These are phyloP conservation scores for Plenodomus tracheiphilus DNA, from an alignment of 2,329 filamentous ascomycete genomes.

Conservation along the genomic window DNA sequence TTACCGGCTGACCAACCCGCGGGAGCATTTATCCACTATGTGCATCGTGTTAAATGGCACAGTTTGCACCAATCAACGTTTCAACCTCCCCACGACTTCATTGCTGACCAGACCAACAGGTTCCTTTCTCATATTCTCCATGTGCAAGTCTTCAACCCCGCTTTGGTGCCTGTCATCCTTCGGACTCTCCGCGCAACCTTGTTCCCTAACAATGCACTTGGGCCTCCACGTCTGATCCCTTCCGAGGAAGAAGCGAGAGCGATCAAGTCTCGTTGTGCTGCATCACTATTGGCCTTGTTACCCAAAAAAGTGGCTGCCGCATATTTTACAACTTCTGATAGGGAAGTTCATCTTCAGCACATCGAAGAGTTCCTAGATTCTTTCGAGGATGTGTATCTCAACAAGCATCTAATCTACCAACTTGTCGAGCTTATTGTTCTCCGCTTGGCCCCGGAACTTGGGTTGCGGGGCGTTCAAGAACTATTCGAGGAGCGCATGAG, in stretches of 20 bases:
- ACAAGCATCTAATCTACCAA: constrained; percentile 86
- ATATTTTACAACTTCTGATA: constrained; percentile 33
- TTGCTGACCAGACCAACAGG: constrained; percentile 35
- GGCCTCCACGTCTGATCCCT: constrained; percentile 63
- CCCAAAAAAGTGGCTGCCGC: constrained; percentile 47
- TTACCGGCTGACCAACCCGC: constrained; percentile 31
- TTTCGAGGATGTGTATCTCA: constrained; percentile 82
- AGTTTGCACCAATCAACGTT: constrained; percentile 28
- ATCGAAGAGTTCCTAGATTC: constrained; percentile 67
- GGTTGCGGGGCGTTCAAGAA: constrained; percentile 70
- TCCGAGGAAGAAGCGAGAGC: constrained; percentile 62
- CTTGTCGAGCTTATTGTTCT: constrained; percentile 82
- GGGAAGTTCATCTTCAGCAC: constrained; percentile 63
- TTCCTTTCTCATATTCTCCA: constrained; percentile 52
- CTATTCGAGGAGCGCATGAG: constrained; percentile 72
- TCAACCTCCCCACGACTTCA: constrained; percentile 7
- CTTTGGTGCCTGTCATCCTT: constrained; percentile 55
- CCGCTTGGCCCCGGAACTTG: constrained; percentile 80
- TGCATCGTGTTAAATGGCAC: constrained; percentile 20
- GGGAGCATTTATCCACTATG: constrained; percentile 13
- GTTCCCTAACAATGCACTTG: constrained; percentile 83
- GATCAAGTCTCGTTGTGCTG: constrained; percentile 69
- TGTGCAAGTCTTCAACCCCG: constrained; percentile 47
- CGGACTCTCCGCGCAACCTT: constrained; percentile 74
- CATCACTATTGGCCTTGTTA: constrained; percentile 55